A percentile compares a stretch with the other conserved stretches of the same genome.
Conservation (phyloP, 495 filamentous ascomycete species). For the Annulohypoxylon moriforme region DNA sequence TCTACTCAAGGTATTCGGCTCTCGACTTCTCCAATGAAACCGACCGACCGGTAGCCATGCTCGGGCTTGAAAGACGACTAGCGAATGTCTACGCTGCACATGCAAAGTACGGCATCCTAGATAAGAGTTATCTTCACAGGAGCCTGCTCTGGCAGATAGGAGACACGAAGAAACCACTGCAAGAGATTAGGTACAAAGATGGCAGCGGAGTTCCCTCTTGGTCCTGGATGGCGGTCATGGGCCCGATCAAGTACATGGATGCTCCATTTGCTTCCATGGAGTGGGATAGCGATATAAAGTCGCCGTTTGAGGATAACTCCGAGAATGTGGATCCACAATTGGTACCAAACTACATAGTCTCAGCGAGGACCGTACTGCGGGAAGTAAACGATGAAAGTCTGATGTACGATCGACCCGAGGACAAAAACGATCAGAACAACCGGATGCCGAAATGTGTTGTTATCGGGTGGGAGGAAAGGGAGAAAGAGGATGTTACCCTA, state of each 20-base stretch:
- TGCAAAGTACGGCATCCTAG: background rate
- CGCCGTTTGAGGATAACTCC: background rate
- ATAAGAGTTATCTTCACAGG: background rate
- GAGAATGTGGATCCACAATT: no score
- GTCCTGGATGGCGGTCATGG: constrained; percentile 5
- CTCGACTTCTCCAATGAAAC: background rate
- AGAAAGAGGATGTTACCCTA: no score
- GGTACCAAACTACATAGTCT: no score
- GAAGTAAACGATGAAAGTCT: no score
- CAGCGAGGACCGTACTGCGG: no score
- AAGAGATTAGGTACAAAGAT: background rate
- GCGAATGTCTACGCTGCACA: background rate
- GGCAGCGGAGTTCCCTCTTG: background rate
- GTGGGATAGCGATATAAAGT: background rate
- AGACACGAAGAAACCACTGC: background rate
- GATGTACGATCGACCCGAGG: no score
- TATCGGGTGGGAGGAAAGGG: no score
- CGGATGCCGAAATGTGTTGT: no score
- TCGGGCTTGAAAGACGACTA: background rate
- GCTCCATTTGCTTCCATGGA: background rate
- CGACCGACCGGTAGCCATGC: background rate
- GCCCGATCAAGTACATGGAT: background rate
- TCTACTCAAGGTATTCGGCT: background rate
- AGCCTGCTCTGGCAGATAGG: background rate
- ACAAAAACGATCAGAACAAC: no score